Conservation (phyloP, 1,139 yeast genomes). For the Sugiyamaella grinbergsii region DNA sequence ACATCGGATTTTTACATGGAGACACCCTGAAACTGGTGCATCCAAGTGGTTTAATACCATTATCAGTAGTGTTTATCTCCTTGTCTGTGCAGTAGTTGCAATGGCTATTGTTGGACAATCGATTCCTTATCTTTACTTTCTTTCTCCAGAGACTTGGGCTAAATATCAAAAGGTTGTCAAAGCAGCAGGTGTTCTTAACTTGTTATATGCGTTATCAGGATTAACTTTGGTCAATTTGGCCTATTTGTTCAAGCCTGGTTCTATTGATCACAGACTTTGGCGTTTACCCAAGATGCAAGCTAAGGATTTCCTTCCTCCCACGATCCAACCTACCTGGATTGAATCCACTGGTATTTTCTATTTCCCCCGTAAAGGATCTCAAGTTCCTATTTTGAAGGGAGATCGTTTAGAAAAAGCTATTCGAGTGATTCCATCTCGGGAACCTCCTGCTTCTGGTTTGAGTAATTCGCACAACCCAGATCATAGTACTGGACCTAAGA, state of each 20-base stretch:
- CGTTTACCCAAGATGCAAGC: conserved; percentile 30
- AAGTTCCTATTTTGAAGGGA: conserved; percentile 41
- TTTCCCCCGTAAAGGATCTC: conserved; percentile 35
- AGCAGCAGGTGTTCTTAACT: conserved; percentile 58
- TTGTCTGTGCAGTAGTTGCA: conserved; percentile 60
- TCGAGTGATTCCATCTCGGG: conserved; percentile 48
- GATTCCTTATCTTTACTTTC: conserved; percentile 62
- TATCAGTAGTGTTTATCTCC: conserved; percentile 55
- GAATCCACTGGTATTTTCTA: conserved; percentile 58
- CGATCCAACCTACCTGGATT: conserved; percentile 82
- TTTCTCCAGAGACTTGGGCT: conserved; percentile 50
- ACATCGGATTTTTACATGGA: conserved; percentile 78
- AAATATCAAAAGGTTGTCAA: conserved; percentile 60
- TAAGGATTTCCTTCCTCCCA: conserved; percentile 40
- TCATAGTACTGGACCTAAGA: conserved; percentile 49
- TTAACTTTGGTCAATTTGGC: conserved; percentile 54
- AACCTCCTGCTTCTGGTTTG: conserved; percentile 44
- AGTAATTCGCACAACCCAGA: conserved; percentile 40
- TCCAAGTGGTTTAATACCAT: conserved; percentile 54
- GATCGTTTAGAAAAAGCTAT: conserved; percentile 52
- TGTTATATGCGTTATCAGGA: conserved; percentile 62
- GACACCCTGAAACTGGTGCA: conserved; percentile 77
- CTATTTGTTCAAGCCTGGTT: conserved; percentile 58
- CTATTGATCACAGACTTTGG: conserved; percentile 53
- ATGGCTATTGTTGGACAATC: conserved; percentile 71